Base-by-base conservation (phyloP, 2,329 filamentous ascomycete genomes). In the Aschersonia sp. region DNA sequence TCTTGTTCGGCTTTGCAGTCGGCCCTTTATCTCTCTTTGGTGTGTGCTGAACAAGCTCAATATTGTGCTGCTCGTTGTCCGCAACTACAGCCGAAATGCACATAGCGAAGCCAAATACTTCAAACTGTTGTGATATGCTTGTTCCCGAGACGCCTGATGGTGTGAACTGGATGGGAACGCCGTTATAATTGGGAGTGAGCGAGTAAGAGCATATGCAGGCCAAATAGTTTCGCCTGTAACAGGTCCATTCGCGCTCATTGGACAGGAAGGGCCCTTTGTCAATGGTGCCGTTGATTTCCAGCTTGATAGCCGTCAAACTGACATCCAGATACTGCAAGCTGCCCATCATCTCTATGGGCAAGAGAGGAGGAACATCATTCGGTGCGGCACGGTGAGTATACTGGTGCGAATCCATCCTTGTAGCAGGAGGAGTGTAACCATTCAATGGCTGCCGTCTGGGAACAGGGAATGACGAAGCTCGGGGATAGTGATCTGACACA, bases 201-300 rank as follows among this genome's bases (percentile, higher is more conserved):
- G 75, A 75, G 64, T 83, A 95, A 3, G 84, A 86, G 62, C 86
- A 91, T 46, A 82, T 78, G 47, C 92, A 88, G 0, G 85, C 83
- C 61, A 95, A 92, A 65, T 95, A 95, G 62, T 95, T 95, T 43
- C 89, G 77, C 35, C 89, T 76, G 61, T 95, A 95, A 66, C 89
- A 94, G 0, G 89, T 95, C 88, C 88, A 95, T 56, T 89, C 86
- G 20, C 77, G 74, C 48, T 94, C 89, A 3, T 45, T 44, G 5
- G 75, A 76, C 38, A 81, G 70, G 61, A 95, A 94, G 66, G 94
- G 94, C 0, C 89, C 89, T 57, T 94, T 94, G 62, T 94, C 86
- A 51, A 94, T 88, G 56, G 80, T 83, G 38, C 85, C 86, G 31
- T 82, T 74, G 53, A 95, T 85, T 10, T 85, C 82, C 28, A 85